Evolutionary conservation across 306 rosid species (phyloP).

Genomic region (Arachis hypogaea): DNA sequence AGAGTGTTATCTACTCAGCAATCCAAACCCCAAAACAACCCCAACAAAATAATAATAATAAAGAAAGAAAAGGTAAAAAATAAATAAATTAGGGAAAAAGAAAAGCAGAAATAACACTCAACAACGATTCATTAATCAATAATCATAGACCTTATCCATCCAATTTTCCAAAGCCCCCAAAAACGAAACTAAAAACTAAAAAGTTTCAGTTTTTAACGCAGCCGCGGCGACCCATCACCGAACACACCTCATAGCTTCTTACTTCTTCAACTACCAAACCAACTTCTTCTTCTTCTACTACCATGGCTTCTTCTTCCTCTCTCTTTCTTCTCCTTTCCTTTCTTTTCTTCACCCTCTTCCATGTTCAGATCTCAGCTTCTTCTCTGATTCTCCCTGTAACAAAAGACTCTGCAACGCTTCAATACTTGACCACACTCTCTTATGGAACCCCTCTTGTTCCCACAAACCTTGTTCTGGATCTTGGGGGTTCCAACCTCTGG

Average conservation of each 20-base stretch:
- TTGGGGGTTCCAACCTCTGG: conserved; percentile 61
- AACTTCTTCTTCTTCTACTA: not conserved
- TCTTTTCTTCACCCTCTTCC: not conserved
- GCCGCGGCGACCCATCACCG: conserved; percentile 47
- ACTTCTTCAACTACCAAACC: conserved; percentile 25
- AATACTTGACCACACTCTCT: conserved; percentile 56
- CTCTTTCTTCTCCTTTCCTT: not conserved
- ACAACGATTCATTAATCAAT: too few relatives aligned
- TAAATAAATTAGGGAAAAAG: too few relatives aligned
- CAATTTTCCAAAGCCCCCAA: not conserved
- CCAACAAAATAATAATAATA: not conserved
- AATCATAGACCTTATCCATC: conserved; percentile 16
- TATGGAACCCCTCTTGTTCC: conserved; percentile 51
- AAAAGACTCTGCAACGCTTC: conserved; percentile 57
- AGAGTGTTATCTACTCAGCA: conserved; percentile 45
- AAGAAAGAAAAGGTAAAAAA: too few relatives aligned
- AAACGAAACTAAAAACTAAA: not conserved
- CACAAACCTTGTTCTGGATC: conserved; percentile 59
- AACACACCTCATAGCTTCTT: not conserved
- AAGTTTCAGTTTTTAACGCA: not conserved
- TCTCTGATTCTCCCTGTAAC: conserved; percentile 33
- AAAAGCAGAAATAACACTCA: not conserved
- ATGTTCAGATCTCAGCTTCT: not conserved
- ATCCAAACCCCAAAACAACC: not conserved
- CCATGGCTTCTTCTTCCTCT: conserved; percentile 24